Evolutionary conservation across 768 basidiomycete genomes (phyloP), one percentile per base, ranked within the genome.

Genomic region (Pilatotrama ljubarskyi): DNA sequence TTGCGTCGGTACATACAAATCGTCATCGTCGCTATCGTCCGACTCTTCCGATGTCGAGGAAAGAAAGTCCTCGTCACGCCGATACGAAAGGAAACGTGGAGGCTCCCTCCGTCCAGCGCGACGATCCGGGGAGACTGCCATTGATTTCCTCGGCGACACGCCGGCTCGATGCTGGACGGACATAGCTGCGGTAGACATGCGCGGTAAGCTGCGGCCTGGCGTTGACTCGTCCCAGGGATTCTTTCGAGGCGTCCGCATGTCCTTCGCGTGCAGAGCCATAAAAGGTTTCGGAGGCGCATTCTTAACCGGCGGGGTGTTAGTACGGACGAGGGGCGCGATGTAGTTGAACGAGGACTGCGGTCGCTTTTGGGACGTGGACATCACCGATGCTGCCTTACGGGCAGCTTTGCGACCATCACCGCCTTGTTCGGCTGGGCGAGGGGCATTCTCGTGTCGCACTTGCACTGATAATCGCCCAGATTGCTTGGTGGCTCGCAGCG

Each of bases 161-260:
- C 15, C 55, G 3, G 49, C 50, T 9, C 61, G 50, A 10, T 55
- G 61, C 46, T 52, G 61, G 15, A 62, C 55, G 6, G 61, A 62
- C 61, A 57, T 62, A 18, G 55, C 51, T 6, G 55, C 51, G 2
- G 40, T 17, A 15, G 59, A 43, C 25, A 24, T 50, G 18, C 53
- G 52, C 25, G 52, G 53, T 15, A 41, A 40, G 36, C 40, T 55
- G 13, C 47, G 47, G 20, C 5, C 22, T 3, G 4, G 25, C 18
- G 36, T 24, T 13, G 15, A 22, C 10, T 29, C 43, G 22, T 48
- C 51, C 8, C 18, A 17, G 10, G 25, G 32, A 22, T 50, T 40
- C 37, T 35, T 25, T 18, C 24, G 51, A 1, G 55, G 26, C 15
- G 55, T 24, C 18, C 47, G 47, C 22, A 32, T n/a, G 11, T 11